phyloP scores from a whole-genome alignment of 345 rosid species.

The Moricandia arvensis region DNA sequence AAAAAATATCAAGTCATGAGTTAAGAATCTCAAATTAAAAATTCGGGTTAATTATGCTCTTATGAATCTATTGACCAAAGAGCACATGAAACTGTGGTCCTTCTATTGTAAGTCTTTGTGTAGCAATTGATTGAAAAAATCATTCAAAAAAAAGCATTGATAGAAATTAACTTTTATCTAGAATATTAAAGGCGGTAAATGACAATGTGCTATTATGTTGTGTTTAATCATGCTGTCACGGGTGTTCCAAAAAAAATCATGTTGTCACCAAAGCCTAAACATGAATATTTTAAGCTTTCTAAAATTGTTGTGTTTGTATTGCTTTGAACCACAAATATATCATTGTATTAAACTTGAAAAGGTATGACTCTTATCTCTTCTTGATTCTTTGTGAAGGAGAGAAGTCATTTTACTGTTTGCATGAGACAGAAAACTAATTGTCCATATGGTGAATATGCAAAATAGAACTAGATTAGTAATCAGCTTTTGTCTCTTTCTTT shows the following conservation, averaged over 20 bases:
- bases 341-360: background rate
- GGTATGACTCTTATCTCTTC: background rate
- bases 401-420: background rate
- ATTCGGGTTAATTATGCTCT: too few relatives aligned
- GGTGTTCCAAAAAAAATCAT: too few relatives aligned
- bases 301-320: background rate
- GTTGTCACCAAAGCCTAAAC: conserved; percentile 2
- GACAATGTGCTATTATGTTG: background rate
- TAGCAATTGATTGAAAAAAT: background rate
- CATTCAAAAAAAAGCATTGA: too few relatives aligned
- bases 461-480: background rate
- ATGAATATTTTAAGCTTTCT: background rate
- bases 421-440: background rate
- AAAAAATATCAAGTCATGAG: too few relatives aligned
- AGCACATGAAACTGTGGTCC: conserved; percentile 27
- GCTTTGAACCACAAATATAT: too few relatives aligned
- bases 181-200: background rate
- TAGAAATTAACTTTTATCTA: conserved; percentile 2
- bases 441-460: background rate
- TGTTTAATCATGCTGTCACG: conserved; percentile 13
- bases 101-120: background rate
- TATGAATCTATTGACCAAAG: conserved; percentile 12
- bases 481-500: background rate
- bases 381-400: background rate
- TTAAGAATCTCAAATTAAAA: too few relatives aligned